phyloP scores from a whole-genome alignment of 306 rosid genomes.

The Arachis hypogaea region DNA sequence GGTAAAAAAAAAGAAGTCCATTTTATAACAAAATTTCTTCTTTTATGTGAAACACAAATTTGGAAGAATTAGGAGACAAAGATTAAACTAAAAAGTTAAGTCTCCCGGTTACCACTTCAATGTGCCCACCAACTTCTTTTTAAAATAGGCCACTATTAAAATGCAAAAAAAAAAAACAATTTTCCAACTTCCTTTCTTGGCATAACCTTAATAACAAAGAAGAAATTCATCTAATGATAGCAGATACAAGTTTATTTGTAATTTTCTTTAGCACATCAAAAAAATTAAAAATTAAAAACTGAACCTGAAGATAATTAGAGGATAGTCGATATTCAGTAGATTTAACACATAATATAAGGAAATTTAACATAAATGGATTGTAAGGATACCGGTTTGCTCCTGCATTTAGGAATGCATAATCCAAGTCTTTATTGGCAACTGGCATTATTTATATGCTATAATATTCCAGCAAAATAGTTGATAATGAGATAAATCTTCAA shows the following conservation, averaged over 20 bases:
- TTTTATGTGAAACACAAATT: conserved; percentile 24
- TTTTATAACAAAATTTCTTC: conserved; percentile 5
- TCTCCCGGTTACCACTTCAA: neutral
- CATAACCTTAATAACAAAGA: conserved; percentile 9
- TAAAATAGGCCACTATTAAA: conserved; percentile 8
- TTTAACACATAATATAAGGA: conserved; percentile 5
- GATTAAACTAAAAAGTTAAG: neutral
- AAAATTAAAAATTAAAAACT: neutral
- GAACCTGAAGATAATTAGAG: neutral
- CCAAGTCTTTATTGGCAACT: conserved; percentile 67
- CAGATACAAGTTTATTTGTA: neutral
- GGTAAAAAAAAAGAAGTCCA: conserved; percentile 29
- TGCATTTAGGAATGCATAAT: conserved; percentile 73
- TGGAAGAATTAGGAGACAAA: conserved; percentile 24
- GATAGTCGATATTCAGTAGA: neutral
- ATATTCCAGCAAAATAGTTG: conserved; percentile 37
- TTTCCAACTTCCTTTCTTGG: neutral
- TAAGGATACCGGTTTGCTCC: conserved; percentile 89
- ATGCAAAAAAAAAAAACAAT: neutral
- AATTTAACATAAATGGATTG: conserved; percentile 33
- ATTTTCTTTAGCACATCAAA: neutral
- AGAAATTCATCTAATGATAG: conserved; percentile 17
- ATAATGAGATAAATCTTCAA: conserved; percentile 45
- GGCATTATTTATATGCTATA: conserved; percentile 61
- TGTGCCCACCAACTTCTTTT: conserved; percentile 15